Conservation (phyloP, 2,329 filamentous ascomycete genomes). For the Stagonosporopsis cucurbitacearum region DNA sequence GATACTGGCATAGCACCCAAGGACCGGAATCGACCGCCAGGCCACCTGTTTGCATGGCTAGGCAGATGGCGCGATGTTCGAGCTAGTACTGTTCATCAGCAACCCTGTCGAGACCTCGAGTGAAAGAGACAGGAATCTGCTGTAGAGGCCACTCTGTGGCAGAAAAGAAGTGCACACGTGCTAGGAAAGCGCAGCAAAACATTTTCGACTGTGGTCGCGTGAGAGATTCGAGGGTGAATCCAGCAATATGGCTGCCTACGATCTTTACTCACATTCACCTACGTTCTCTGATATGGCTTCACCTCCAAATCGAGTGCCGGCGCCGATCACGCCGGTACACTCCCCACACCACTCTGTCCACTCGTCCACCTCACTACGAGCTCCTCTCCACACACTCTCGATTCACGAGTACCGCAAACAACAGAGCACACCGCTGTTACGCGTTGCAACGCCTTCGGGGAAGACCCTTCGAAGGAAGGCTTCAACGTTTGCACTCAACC, state of each 20-base stretch:
- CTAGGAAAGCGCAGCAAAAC: background rate
- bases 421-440: conserved; percentile 43
- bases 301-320: conserved; percentile 24
- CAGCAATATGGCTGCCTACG: conserved; percentile 30
- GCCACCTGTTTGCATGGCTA: background rate
- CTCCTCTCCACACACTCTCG: conserved; percentile 44
- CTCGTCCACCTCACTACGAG: conserved; percentile 41
- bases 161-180: background rate
- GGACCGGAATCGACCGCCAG: background rate
- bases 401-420: conserved; percentile 51
- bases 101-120: conserved; percentile 12
- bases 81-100: conserved; percentile 18
- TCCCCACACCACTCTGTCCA: conserved; percentile 47
- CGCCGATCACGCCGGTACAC: conserved; percentile 45
- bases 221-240: background rate
- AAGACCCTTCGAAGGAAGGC: conserved; percentile 47
- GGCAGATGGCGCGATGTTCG: conserved; percentile 24
- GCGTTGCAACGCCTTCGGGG: conserved; percentile 36
- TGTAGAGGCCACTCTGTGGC: background rate
- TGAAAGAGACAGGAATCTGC: conserved; percentile 17
- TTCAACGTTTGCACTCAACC: conserved; percentile 43
- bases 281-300: conserved; percentile 23
- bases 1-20: background rate
- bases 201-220: background rate
- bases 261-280: conserved; percentile 34